phyloP scores from a whole-genome alignment of 768 basidiomycete species.

The Infundibulicybe gibba region DNA sequence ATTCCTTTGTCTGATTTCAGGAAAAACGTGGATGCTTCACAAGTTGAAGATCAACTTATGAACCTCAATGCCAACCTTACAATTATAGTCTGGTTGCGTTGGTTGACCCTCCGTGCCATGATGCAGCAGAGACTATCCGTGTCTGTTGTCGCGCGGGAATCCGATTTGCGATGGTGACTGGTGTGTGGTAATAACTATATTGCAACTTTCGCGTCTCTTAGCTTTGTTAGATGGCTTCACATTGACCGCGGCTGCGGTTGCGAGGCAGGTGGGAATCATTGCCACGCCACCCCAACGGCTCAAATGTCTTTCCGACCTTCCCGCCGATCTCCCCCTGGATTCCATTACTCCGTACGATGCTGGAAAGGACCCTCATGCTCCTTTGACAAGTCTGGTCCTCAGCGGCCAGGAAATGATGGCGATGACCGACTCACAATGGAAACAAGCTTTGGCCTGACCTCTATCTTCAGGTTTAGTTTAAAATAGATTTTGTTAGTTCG shows the following conservation, averaged over 20 bases:
- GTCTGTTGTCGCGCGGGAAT: slow-evolving; percentile 48
- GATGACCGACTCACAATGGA: slow-evolving; percentile 23
- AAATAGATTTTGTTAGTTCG: slow-evolving; percentile 34
- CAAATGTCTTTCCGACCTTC: slow-evolving; percentile 34
- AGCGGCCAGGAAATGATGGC: slow-evolving; percentile 37
- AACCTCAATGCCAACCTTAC: slow-evolving; percentile 32
- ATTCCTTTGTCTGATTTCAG: slow-evolving; percentile 10
- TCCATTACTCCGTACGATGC: neutral
- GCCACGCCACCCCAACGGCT: slow-evolving; percentile 26
- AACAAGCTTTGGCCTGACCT: neutral
- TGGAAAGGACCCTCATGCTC: neutral
- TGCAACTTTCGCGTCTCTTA: too few species aligned
- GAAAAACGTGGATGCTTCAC: slow-evolving; percentile 11
- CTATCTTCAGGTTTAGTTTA: slow-evolving; percentile 18
- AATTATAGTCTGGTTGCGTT: slow-evolving; percentile 49
- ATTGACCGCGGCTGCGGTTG: slow-evolving; percentile 50
- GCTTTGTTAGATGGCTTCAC: slow-evolving; percentile 32
- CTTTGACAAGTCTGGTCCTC: slow-evolving; percentile 24
- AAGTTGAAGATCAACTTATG: slow-evolving; percentile 32
- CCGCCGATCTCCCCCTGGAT: slow-evolving; percentile 15
- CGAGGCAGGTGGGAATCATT: slow-evolving; percentile 39
- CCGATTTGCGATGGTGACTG: slow-evolving; percentile 54
- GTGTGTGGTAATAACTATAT: slow-evolving; percentile 8
- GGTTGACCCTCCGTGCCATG: slow-evolving; percentile 50
- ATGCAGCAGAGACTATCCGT: slow-evolving; percentile 42